These are phyloP conservation scores for Dothideomycetidae sp. DNA, from an alignment of 2,329 filamentous ascomycete genomes.

Conservation along the genomic window DNA sequence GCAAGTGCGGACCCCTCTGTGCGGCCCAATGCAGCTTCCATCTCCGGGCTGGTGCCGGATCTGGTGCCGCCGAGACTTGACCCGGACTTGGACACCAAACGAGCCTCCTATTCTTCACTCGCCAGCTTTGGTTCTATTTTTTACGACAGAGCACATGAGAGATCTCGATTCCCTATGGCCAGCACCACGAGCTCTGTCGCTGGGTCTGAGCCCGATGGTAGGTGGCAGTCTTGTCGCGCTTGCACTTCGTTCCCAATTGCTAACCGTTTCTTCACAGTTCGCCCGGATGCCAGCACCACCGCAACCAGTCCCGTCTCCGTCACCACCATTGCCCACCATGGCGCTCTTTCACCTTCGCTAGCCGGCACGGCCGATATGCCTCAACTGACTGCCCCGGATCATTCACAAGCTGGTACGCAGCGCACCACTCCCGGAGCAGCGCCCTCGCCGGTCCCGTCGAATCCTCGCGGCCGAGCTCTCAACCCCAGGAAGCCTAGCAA, in stretches of 20 bases:
- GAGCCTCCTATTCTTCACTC: slow-evolving; percentile 58
- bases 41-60: slow-evolving; percentile 30
- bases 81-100: slow-evolving; percentile 38
- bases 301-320: slow-evolving; percentile 31
- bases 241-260: slow-evolving; percentile 5
- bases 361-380: slow-evolving; percentile 10
- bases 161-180: slow-evolving; percentile 35
- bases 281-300: slow-evolving; percentile 21
- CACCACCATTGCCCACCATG: slow-evolving; percentile 31
- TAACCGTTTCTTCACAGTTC: slow-evolving; percentile 3
- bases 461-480: slow-evolving; percentile 30
- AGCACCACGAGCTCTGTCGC: slow-evolving; percentile 33
- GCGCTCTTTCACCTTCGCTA: slow-evolving; percentile 27
- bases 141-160: slow-evolving; percentile 35
- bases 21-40: slow-evolving; percentile 12
- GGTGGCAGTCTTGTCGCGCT: slow-evolving; percentile 5
- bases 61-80: slow-evolving; percentile 23
- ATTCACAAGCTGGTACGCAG: background rate
- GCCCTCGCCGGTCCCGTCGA: slow-evolving; percentile 1
- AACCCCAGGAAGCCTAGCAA: slow-evolving; percentile 59
- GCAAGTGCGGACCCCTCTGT: slow-evolving; percentile 20
- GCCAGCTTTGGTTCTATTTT: slow-evolving; percentile 53
- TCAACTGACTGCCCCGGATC: slow-evolving; percentile 4
- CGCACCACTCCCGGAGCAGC: background rate
- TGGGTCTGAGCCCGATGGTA: slow-evolving; percentile 33